phyloP scores from a whole-genome alignment of 345 rosid genomes.

The Salix dunnii region DNA sequence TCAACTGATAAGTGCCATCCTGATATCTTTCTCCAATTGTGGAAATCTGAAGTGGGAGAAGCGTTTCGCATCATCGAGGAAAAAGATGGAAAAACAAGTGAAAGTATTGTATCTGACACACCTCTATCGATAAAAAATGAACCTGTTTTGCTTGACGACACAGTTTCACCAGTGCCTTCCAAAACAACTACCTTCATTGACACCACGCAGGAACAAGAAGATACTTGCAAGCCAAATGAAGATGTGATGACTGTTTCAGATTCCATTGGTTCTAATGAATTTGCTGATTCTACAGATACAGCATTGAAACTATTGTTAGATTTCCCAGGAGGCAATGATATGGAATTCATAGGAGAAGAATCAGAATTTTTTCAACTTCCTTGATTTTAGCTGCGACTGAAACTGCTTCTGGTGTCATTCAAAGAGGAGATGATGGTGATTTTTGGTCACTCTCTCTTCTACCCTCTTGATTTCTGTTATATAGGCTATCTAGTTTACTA shows the following conservation, averaged over 20 bases:
- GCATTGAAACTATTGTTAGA: constrained; percentile 73
- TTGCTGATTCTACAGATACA: constrained; percentile 72
- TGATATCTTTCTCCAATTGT: constrained; percentile 69
- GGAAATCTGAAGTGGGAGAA: constrained; percentile 92
- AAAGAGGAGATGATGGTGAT: constrained; percentile 1
- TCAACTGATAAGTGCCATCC: constrained; percentile 32
- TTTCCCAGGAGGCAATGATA: constrained; percentile 41
- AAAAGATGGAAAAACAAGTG: constrained; percentile 29
- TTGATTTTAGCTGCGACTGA: constrained; percentile 12
- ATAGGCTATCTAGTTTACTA: not conserved
- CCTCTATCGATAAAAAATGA: constrained; percentile 53
- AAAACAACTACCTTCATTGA: constrained; percentile 1
- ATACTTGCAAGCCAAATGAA: constrained; percentile 31
- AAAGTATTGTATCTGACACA: constrained; percentile 47
- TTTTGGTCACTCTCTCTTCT: not conserved
- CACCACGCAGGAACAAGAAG: constrained; percentile 12
- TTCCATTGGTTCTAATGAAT: constrained; percentile 45
- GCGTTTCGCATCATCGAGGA: constrained; percentile 48
- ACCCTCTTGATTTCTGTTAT: not conserved
- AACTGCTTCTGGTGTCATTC: not conserved
- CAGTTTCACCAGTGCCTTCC: constrained; percentile 12
- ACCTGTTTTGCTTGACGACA: constrained; percentile 38
- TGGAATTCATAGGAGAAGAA: constrained; percentile 28
- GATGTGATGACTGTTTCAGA: constrained; percentile 43
- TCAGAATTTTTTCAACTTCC: constrained; percentile 15